Conservation (phyloP, 805 yeast species). For the Lipomyces lipofer region DNA sequence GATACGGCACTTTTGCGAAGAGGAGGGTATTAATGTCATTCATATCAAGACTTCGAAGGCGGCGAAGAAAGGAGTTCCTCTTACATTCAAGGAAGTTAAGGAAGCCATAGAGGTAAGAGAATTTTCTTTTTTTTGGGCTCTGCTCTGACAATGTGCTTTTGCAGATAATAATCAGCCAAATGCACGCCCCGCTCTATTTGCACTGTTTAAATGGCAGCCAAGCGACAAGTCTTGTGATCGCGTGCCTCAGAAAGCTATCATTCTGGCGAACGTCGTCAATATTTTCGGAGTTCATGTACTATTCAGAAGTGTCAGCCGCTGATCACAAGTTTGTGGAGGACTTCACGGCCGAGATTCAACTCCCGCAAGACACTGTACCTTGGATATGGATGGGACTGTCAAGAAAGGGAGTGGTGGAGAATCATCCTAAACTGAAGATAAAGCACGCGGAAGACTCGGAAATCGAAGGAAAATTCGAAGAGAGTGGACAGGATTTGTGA, state of each 20-base stretch:
- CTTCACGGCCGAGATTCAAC: conserved; percentile 62
- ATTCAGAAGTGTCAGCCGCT: conserved; percentile 73
- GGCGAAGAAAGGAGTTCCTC: conserved; percentile 71
- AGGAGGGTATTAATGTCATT: conserved; percentile 57
- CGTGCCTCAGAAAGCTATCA: conserved; percentile 78
- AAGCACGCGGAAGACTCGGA: conserved; percentile 9
- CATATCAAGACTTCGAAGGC: conserved; percentile 44
- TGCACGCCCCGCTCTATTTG: conserved; percentile 68
- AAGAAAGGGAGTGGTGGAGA: conserved; percentile 51
- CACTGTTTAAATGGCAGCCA: conserved; percentile 92
- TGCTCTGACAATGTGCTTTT: not conserved
- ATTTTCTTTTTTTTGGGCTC: not conserved
- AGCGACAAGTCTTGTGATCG: conserved; percentile 77
- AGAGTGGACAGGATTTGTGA: too few species aligned
- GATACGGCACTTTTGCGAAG: conserved; percentile 54
- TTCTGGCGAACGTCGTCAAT: conserved; percentile 90
- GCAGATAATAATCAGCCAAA: conserved; percentile 55
- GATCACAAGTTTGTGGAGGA: conserved; percentile 83
- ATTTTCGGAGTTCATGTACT: conserved; percentile 78
- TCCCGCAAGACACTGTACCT: conserved; percentile 54
- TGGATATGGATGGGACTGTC: conserved; percentile 72
- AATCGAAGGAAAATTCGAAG: too few species aligned
- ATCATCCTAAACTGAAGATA: conserved; percentile 50
- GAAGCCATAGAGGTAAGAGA: conserved; percentile 50
- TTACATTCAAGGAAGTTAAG: conserved; percentile 63